These are phyloP conservation scores for Fragaria ananassa DNA, from an alignment of 306 rosid genomes.

Conservation along the genomic window DNA sequence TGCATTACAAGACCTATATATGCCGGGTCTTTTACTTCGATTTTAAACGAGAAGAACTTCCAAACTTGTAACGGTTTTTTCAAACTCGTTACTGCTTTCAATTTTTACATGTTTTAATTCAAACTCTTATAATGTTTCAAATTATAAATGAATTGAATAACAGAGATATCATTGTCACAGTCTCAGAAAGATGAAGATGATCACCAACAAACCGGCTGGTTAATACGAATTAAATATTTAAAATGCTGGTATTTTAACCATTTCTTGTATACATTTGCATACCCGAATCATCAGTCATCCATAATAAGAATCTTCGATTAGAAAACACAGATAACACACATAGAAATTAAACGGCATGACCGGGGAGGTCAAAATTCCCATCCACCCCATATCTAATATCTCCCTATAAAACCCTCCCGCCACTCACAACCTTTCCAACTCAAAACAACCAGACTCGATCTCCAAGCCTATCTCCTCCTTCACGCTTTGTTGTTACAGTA, in stretches of 20 bases:
- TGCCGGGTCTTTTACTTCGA: slow-evolving; percentile 2
- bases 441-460: not conserved
- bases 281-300: not conserved
- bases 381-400: not conserved
- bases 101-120: not conserved
- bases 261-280: not conserved
- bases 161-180: not conserved
- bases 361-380: not conserved
- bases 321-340: not conserved
- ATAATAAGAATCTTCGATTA: too few relatives aligned
- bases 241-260: not conserved
- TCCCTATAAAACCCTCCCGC: not conserved
- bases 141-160: not conserved
- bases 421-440: not conserved
- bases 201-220: not conserved
- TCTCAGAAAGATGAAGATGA: not conserved
- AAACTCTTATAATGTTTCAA: not conserved
- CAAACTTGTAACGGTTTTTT: not conserved
- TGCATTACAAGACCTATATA: too few relatives aligned
- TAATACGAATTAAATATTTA: not conserved
- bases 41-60: not conserved
- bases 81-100: not conserved
- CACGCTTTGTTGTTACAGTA: not conserved
- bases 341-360: not conserved
- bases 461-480: not conserved